Base-by-base conservation (phyloP, 202 grass and related monocot species). In the Cymbopogon flexuosus region DNA sequence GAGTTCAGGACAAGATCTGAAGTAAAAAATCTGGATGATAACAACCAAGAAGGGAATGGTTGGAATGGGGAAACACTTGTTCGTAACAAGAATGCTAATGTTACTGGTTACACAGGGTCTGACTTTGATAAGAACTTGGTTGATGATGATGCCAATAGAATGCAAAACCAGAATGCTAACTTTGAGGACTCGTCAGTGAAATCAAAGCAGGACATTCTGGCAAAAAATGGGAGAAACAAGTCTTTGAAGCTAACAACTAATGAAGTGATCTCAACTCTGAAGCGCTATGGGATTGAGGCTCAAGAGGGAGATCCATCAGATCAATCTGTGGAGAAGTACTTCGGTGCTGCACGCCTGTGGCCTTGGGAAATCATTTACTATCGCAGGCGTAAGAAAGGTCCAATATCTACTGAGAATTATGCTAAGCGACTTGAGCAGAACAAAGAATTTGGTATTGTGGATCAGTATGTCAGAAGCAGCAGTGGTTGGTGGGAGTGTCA, bases 391-490 rank as follows among this genome's bases (percentile, higher is more conserved):
- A 92, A 92, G 62, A 87, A 87, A 54, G 90, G 90, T 82, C 87
- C 84, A 16, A 87, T 92, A 61, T 89, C 81, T 56, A 89, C 81
- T 7, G 84, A 92, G 72, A 92, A 92, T 68, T 92, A 89, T 78
- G 84, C 76, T 29, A 92, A 76, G 21, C 67, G 81, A 60, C 62
- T 92, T 61, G 80, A 92, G 62, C 87, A 92, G 75, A 92, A 92
- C 77, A 92, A 77, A 75, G 81, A 92, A 61, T 92, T 65, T 76
- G 72, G 87, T 65, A 89, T 89, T 23, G 73, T 82, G 14, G 87
- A 92, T 75, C 82, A 78, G 81, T 89, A 87, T 74, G 82, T 92
- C 24, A 87, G 90, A 81, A 89, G 90, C 81, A 92, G 90, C 51
- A 89, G 81, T 70, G 90, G 90, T 65, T 92, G 90, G 90, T 71